Evolutionary conservation across 2,329 filamentous ascomycete genomes (phyloP).

Genomic region (Alternaria ethzedia): DNA sequence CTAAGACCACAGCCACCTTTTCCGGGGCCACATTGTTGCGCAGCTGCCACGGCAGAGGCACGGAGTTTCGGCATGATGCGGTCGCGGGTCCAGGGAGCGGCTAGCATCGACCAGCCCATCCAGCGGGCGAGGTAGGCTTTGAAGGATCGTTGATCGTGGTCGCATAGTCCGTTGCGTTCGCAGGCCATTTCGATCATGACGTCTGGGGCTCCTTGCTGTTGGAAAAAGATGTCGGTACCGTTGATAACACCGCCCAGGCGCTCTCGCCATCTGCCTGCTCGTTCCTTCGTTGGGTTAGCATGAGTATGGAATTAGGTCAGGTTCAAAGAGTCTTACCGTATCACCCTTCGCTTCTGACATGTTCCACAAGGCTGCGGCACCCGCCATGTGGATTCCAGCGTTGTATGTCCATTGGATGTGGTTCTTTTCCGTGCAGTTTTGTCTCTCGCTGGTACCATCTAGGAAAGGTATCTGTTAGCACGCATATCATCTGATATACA

Average conservation of each 20-base stretch:
- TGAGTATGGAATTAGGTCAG: no score
- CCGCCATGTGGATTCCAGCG: constrained; percentile 52
- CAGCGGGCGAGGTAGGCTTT: constrained; percentile 51
- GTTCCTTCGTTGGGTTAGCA: constrained; percentile 18
- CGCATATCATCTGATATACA: neutral
- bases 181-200: constrained; percentile 57
- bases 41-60: constrained; percentile 62
- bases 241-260: constrained; percentile 42
- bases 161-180: constrained; percentile 52
- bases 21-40: constrained; percentile 59
- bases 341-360: constrained; percentile 48
- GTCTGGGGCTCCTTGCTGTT: constrained; percentile 49
- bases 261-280: constrained; percentile 25
- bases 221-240: constrained; percentile 51
- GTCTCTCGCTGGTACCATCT: constrained; percentile 50
- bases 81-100: constrained; percentile 43
- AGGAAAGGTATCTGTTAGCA: neutral
- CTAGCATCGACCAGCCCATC: constrained; percentile 49
- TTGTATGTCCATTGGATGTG: constrained; percentile 56
- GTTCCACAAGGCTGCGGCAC: constrained; percentile 55
- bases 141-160: constrained; percentile 55
- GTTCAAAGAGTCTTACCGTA: constrained; percentile 4
- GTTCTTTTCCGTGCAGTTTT: constrained; percentile 52
- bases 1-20: constrained; percentile 54
- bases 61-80: constrained; percentile 59